Evolutionary conservation across 2,329 filamentous ascomycete species (phyloP), one percentile per base, ranked within the genome.

Genomic region (Curvularia sp.): DNA sequence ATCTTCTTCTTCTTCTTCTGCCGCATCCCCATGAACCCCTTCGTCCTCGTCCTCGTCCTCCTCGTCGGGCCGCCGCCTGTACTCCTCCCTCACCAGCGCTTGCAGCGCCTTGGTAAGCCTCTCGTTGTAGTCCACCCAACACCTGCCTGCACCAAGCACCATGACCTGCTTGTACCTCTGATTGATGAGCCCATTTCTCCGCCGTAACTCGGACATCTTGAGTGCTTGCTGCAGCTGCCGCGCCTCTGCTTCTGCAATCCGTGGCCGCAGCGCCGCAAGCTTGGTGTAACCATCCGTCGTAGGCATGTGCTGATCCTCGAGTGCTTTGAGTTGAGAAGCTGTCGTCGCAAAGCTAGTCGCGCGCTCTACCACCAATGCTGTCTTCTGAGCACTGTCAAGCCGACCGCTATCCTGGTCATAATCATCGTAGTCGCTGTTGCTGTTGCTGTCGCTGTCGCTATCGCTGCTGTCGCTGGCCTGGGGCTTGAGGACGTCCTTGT

Each of bases 41-140:
- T 47, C 48, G n/a, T 30, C 13, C 47, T 15, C 39, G 15, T 25
- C 23, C 5, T 42, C 13, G 0, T 42, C n/a, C n/a, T 34, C 63
- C 55, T 74, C 73, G 53, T 78, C 78, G 55, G 80, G 81, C 67
- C 80, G 83, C 67, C 80, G 83, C 76, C 77, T 77, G 62, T 80
- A 81, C 72, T 93, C 90, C 49, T 81, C 81, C 69, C 89, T 84
- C 72, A 86, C 82, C 2, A 94, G 81, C 8, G 81, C 80, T 53
- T 86, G 83, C 78, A 95, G 91, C 7, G 87, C 84, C 59, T 82
- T 80, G 74, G 86, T 84, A 12, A 93, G 76, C 49, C 89, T 82
- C 32, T 85, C 83, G 77, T 96, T 90, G 71, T 89, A 87, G 50
- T 89, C 86, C 21, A 89, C 89, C 79, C 92, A 88, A 57, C 85